Evolutionary conservation across 169 alveolate species (phyloP).

Genomic region (Plasmodium vivax): DNA sequence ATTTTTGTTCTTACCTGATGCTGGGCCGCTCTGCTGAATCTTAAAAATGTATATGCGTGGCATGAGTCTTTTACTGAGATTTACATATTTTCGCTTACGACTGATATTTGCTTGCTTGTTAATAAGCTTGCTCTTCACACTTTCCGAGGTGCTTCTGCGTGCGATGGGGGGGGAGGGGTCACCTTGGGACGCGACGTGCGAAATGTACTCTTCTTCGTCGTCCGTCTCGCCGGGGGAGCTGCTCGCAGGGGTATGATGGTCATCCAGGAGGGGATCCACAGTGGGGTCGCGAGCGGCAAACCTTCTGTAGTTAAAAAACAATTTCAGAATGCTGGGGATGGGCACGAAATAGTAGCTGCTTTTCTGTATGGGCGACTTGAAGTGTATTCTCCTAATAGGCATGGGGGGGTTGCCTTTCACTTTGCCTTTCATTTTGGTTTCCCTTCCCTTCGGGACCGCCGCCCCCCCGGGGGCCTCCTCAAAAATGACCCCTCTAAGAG

Average conservation of each 20-base stretch:
- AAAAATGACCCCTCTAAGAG: not conserved
- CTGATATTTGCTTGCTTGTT: not conserved
- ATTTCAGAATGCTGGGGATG: constrained; percentile 5
- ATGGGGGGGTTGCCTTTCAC: not conserved
- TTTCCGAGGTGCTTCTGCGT: not conserved
- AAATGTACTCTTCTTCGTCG: not conserved
- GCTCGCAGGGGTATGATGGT: not conserved
- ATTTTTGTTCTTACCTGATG: not conserved
- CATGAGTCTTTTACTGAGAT: not conserved
- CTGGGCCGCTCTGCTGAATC: not conserved
- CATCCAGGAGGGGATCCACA: not conserved
- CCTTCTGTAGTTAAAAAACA: constrained; percentile 20
- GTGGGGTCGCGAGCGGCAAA: not conserved
- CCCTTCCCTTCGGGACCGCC: not conserved
- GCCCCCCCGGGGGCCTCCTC: not conserved
- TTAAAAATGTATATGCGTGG: not conserved
- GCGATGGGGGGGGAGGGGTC: not conserved
- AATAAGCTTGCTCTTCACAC: not conserved
- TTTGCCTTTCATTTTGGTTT: not conserved
- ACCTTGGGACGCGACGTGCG: not conserved
- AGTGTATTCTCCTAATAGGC: constrained; percentile 7
- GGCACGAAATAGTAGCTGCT: constrained; percentile 17
- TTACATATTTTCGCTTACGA: not conserved
- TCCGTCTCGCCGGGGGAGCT: not conserved
- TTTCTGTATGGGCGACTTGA: constrained; percentile 24